Evolutionary conservation across 2,329 filamentous ascomycete genomes (phyloP), one percentile per base, ranked within the genome.

Genomic region (Trichothecium roseum): DNA sequence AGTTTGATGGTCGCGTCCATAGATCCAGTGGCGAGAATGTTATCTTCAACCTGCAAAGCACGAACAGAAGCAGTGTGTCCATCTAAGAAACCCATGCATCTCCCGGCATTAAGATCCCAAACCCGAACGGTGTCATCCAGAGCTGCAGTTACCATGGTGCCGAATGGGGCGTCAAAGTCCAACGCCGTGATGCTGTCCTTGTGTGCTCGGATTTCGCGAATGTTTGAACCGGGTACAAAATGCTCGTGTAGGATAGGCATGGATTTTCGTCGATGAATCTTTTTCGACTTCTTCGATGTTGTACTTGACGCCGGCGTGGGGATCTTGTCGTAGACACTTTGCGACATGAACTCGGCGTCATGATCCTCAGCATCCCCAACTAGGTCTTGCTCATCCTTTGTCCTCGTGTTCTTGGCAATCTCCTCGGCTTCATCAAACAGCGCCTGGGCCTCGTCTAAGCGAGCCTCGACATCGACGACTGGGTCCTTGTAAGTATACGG

Each of bases 101-200:
- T 76, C 27, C 91, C 91, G 3, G 85, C 83, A 52, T 91, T 95
- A 44, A 98, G 66, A 59, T 98, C 91, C 91, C 91, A 98, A 15
- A 98, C 91, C 42, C 84, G 76, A 30, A 98, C 83, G 1, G 86
- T 88, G 56, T 98, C 91, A 54, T 98, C 91, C 50, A 95, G 65
- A 8, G 88, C 84, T 8, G 91, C 82, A 7, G 87, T 89, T 5
- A 96, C 86, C 74, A 96, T 78, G 15, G 86, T 93, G 13, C 91
- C 91, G 56, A 96, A 96, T 0, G 91, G 91, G n/a, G 82, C 83
- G 55, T 98, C 91, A 56, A 98, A 98, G 60, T 96, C 91, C 41
- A 98, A 57, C 7, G 89, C 83, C 1, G 88, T 94, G 42, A 98
- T 82, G 39, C 73, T 74, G 54, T 98, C 91, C 35, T 77, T 78